Base-by-base conservation (phyloP, 2,329 filamentous ascomycete genomes). In the Rutstroemia sydowiana region DNA sequence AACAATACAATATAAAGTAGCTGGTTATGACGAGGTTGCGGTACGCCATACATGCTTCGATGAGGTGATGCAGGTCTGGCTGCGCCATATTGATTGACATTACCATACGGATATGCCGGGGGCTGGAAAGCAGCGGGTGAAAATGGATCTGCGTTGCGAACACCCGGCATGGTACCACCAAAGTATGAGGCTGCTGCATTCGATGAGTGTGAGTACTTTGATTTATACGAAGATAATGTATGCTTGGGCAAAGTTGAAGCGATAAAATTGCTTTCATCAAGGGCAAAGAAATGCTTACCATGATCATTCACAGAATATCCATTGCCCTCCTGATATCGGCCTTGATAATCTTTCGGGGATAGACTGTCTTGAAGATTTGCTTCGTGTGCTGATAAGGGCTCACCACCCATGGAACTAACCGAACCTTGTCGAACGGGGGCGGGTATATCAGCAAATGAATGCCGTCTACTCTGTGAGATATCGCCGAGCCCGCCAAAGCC, bases 1-100 rank as follows among this genome's bases (percentile, higher is more conserved):
- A 98, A 98, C 6, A 92, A 82, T 14, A 98, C 92, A 48, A 98
- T 85, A 67, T 92, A 92, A 8, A 95, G 76, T 7, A 84, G 75
- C 66, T 89, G 85, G 58, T 81, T 85, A 61, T 80, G 77, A 45
- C 78, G 78, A 34, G 76, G 79, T 63, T 80, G 82, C 30, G 74
- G 71, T 65, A 83, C 75, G 45, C 75, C 75, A 60, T 84, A 85
- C 65, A 82, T 75, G 61, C 71, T 77, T 45, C 81, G 75, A 63
- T 83, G 81, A 6, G 82, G 81, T 13, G 82, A 85, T 8, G 77
- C 70, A 3, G 80, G 71, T 18, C 80, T 74, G 49, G 46, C 61
- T 44, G 53, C 57, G 31, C 56, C 47, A 49, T 62, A 66, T 46
- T 63, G 60, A 44, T 56, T 45, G 21, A 55, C 41, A 9, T 52